Base-by-base conservation (phyloP, 176 grass and related monocot species). In the Typha latifolia region DNA sequence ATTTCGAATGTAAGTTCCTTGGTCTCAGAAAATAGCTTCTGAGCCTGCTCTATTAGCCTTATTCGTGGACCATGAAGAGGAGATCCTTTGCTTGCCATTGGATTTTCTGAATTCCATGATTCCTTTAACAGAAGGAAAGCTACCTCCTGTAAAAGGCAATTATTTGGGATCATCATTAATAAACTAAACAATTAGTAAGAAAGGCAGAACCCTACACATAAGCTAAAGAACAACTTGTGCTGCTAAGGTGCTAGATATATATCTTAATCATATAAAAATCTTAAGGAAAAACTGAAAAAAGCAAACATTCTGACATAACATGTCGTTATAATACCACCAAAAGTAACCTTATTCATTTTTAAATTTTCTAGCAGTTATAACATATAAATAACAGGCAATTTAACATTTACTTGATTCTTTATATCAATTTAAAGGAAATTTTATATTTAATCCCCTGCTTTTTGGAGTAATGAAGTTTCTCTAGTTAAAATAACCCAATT, bases 71-170 rank as follows among this genome's bases (percentile, higher is more conserved):
- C 93, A 82, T 92, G 94, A 18, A 99, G 83, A 72, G 88, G 75
- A 49, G 89, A 79, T 12, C 94, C 94, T 81, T 89, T 92, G 83
- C 86, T 99, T 80, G 83, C 86, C 81, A 99, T 81, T 72, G 86
- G 83, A 79, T 90, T 99, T 73, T 93, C 94, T 29, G 90, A 73
- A 82, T 89, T 78, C 79, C 83, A 86, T 3, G 89, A 99, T 69
- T 99, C 94, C 67, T 93, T 92, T 82, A 99, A 77, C 79, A 99
- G 76, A 80, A 99, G 94, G 51, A 99, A 93, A 47, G 83, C 94
- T 12, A 81, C 94, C 80, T 99, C 94, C 89, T 99, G 53, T 59
- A n/a, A 16, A 59, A 18, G 10, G 10, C 53, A 59, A 19, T 6
- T 21, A 19, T 59, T 19, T 19, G 9, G 16, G 18, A 19, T 22